Conservation (phyloP, 331 rosid genomes). For the Malus hybrid region DNA sequence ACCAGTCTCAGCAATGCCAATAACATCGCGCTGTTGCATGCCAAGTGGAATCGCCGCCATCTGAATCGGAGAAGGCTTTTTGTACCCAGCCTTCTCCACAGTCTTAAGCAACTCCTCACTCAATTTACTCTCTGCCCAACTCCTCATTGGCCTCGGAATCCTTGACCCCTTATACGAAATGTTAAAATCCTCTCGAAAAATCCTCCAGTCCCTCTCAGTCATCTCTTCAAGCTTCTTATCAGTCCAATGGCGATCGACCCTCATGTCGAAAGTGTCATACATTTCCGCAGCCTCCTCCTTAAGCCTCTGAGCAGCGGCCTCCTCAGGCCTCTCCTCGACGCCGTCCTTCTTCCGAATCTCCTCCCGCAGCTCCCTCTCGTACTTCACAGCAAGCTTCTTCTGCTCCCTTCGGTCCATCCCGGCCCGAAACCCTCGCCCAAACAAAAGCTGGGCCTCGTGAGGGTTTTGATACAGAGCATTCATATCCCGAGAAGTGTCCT, state of each 20-base stretch:
- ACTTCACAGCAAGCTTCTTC: slow-evolving; percentile 85
- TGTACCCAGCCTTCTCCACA: slow-evolving; percentile 73
- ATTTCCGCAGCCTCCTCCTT: slow-evolving; percentile 68
- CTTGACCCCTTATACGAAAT: slow-evolving; percentile 81
- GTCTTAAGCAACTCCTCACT: slow-evolving; percentile 65
- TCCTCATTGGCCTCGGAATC: slow-evolving; percentile 83
- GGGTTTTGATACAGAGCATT: slow-evolving; percentile 71
- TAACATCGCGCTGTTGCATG: slow-evolving; percentile 75
- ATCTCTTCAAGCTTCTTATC: slow-evolving; percentile 85
- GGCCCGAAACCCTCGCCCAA: slow-evolving; percentile 78
- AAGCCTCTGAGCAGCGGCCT: slow-evolving; percentile 66
- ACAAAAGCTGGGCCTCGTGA: slow-evolving; percentile 79
- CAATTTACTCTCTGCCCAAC: slow-evolving; percentile 68
- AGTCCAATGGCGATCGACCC: slow-evolving; percentile 83
- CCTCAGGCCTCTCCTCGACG: slow-evolving; percentile 72
- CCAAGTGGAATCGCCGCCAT: slow-evolving; percentile 93
- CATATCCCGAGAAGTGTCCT: slow-evolving; percentile 85
- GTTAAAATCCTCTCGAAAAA: slow-evolving; percentile 74
- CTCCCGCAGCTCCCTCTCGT: slow-evolving; percentile 78
- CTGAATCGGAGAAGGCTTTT: slow-evolving; percentile 84
- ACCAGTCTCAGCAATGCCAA: slow-evolving; percentile 87
- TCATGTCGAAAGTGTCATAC: slow-evolving; percentile 77
- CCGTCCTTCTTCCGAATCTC: slow-evolving; percentile 67
- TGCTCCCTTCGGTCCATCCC: slow-evolving; percentile 90
- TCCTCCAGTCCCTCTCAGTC: slow-evolving; percentile 84